Percentiles rank a stretch among this genome's conserved stretches.
These are phyloP conservation scores for Solidago caesia DNA, from an alignment of 129 eudicot species.

Conservation along the genomic window DNA sequence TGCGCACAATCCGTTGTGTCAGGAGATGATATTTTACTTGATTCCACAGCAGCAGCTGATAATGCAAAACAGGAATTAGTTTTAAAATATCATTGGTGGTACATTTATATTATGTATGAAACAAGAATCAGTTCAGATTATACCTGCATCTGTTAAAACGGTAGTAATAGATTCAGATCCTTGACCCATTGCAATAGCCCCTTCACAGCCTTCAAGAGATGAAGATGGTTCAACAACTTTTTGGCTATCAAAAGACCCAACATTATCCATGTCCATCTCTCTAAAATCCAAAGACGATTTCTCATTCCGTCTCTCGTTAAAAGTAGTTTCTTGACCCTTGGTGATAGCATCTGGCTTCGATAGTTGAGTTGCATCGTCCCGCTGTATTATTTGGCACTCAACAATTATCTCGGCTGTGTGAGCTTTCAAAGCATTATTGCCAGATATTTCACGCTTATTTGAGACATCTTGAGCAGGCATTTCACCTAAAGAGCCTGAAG, in stretches of 20 bases:
- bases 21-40: conserved; percentile 25
- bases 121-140: not conserved
- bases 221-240: conserved; percentile 24
- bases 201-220: conserved; percentile 16
- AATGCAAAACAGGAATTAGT: conserved; percentile 27
- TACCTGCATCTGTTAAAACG: conserved; percentile 41
- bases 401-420: conserved; percentile 22
- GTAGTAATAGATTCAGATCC: conserved; percentile 31
- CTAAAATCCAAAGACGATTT: conserved; percentile 26
- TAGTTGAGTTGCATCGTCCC: conserved; percentile 17
- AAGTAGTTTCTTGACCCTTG: conserved; percentile 32
- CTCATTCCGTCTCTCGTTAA: conserved; percentile 18
- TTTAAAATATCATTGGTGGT: not conserved
- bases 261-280: conserved; percentile 27
- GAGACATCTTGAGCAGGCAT: conserved; percentile 21
- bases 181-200: conserved; percentile 28
- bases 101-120: not conserved
- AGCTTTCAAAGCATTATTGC: conserved; percentile 9
- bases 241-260: conserved; percentile 31
- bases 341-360: conserved; percentile 15
- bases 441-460: conserved; percentile 24
- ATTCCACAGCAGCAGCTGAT: conserved; percentile 33
- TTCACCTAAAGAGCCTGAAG: conserved; percentile 37
- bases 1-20: conserved; percentile 22
- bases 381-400: conserved; percentile 10